A percentile compares a stretch with the other conserved stretches of the same genome.
Conservation (phyloP, 805 yeast species). For the Zygotorulaspora florentina region DNA sequence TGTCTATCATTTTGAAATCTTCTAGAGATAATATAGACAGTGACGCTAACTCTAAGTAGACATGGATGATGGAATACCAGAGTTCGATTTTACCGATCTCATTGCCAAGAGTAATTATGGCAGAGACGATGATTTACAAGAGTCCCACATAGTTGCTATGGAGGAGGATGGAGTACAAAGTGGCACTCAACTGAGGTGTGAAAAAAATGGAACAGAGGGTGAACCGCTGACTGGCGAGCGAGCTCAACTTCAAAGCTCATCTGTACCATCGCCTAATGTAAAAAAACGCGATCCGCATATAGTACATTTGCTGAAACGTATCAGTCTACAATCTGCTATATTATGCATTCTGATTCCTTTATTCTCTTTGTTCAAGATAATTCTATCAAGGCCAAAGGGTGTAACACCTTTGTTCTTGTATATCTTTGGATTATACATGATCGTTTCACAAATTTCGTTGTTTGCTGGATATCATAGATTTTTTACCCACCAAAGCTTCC, state of each 20-base stretch:
- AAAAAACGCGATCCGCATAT: constrained; percentile 24
- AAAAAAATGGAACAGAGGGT: not conserved
- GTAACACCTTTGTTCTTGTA: constrained; percentile 10
- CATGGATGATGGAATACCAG: constrained; percentile 23
- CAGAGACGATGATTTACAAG: constrained; percentile 6
- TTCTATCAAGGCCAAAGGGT: constrained; percentile 18
- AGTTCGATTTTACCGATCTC: constrained; percentile 22
- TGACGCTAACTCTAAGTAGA: not conserved
- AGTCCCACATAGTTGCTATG: constrained; percentile 7
- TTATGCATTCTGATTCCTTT: constrained; percentile 24
- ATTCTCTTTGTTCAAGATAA: constrained; percentile 22
- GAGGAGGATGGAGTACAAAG: constrained; percentile 6
- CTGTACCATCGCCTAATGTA: constrained; percentile 1
- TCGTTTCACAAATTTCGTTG: constrained; percentile 19
- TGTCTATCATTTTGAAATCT: too few species aligned
- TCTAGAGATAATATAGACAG: too few species aligned
- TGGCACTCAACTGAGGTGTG: not conserved
- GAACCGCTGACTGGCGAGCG: not conserved
- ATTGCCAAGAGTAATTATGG: constrained; percentile 4
- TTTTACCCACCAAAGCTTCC: constrained; percentile 25
- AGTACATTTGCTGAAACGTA: constrained; percentile 26
- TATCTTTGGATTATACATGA: constrained; percentile 17
- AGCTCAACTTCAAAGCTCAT: constrained; percentile 1
- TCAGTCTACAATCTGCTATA: constrained; percentile 22
- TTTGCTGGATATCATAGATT: constrained; percentile 29